phyloP scores from a whole-genome alignment of 257 asterid species.

The Jasminum sambac region DNA sequence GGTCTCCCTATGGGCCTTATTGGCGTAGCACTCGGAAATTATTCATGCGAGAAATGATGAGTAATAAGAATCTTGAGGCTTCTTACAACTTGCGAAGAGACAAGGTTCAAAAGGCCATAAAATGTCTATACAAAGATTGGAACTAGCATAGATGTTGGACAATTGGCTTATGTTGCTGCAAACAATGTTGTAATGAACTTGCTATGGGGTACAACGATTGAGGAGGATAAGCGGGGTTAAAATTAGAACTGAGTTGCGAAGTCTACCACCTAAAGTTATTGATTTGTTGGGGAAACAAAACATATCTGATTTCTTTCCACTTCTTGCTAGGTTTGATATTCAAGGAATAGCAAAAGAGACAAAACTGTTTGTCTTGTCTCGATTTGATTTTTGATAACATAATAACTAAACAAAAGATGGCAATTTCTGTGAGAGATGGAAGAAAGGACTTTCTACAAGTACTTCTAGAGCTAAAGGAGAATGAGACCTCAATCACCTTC shows the following conservation, averaged over 20 bases:
- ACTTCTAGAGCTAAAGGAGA: too few relatives aligned
- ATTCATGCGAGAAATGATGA: conserved; percentile 38
- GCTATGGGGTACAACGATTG: conserved; percentile 39
- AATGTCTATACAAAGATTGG: conserved; percentile 24
- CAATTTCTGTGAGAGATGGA: too few relatives aligned
- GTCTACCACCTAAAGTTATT: not conserved
- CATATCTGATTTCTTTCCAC: conserved; percentile 47
- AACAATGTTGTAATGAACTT: conserved; percentile 32
- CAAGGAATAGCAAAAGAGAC: conserved; percentile 39
- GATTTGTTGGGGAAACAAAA: conserved; percentile 35
- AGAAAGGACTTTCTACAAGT: too few relatives aligned
- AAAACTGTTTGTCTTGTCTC: conserved; percentile 18
- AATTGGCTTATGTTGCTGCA: conserved; percentile 28
- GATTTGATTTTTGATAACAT: conserved; percentile 34
- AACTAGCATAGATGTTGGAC: conserved; percentile 22
- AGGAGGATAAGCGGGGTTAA: conserved; percentile 13
- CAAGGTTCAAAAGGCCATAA: conserved; percentile 25
- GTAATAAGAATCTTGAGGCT: conserved; percentile 34
- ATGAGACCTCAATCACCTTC: too few relatives aligned
- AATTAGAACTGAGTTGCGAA: conserved; percentile 30
- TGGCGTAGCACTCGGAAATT: conserved; percentile 42
- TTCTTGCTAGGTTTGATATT: conserved; percentile 40
- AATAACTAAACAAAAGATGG: too few relatives aligned
- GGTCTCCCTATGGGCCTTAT: conserved; percentile 32
- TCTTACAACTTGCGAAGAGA: too few relatives aligned